Evolutionary conservation across 2,329 filamentous ascomycete genomes (phyloP), one percentile per base, ranked within the genome.

Genomic region (Fusarium incarnatum): DNA sequence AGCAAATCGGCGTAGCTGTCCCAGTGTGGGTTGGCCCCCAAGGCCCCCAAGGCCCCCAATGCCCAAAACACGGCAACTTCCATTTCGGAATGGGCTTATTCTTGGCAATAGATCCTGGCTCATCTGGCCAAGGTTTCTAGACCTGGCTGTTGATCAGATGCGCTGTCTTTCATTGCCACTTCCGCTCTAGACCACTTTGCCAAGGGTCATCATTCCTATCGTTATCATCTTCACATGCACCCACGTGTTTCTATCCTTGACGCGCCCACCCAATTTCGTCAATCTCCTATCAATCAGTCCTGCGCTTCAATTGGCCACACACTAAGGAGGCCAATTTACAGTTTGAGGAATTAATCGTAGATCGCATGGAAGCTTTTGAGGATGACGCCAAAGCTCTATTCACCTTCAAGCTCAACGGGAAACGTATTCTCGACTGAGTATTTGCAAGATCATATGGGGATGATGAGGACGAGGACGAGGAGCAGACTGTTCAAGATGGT

Each of bases 291-390:
- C 16, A n/a, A 11, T n/a, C 16, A n/a, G 16, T 1, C 9, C 16
- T 37, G 3, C 34, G 2, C 34, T 4, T 37, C 34, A 37, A 18
- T 11, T 37, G 34, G 34, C 32, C 16, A n/a, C 3, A 6, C 16
- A 37, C 5, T 6, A 37, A n/a, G 9, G 32, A 11, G 16, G 32
- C 16, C 3, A 1, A n/a, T 0, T 0, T 37, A n/a, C 5, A 5
- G 2, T n/a, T 37, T 4, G 32, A 34, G 3, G n/a, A 40, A 6
- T 18, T 56, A 4, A 25, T 23, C n/a, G 15, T 49, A 5, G n/a
- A 56, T 1, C 6, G 2, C 0, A 23, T 49, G 3, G 2, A 40
- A 2, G 27, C 32, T 6, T 8, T 49, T 9, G 10, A 22, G 1
- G 10, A 18, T 7, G 7, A 3, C 2, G 5, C n/a, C 3, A 40